Evolutionary conservation across 495 filamentous ascomycete genomes (phyloP).

Genomic region (Podospora pseudopauciseta): DNA sequence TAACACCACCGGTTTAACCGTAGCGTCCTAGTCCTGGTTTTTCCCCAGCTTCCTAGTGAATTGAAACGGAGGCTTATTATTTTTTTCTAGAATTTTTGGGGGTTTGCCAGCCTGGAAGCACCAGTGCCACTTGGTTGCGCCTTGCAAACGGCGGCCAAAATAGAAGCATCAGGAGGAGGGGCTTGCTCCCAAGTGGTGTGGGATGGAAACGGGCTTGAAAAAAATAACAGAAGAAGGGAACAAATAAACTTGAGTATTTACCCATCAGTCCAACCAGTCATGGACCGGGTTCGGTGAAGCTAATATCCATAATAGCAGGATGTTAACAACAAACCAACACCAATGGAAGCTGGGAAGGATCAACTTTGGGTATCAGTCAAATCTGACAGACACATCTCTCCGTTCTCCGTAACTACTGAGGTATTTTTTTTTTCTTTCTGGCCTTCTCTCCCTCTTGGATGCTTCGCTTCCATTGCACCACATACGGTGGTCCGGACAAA

Average conservation of each 20-base stretch:
- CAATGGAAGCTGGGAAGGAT: too few species aligned
- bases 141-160: not conserved
- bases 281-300: not conserved
- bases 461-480: not conserved
- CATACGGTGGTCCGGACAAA: not conserved
- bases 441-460: not conserved
- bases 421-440: not conserved
- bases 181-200: not conserved
- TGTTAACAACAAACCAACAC: not conserved
- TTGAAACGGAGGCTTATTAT: not conserved
- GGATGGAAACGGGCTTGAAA: not conserved
- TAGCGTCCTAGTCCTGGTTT: not conserved
- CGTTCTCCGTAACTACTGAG: not conserved
- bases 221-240: not conserved
- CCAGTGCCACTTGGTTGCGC: not conserved
- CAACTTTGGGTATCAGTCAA: too few species aligned
- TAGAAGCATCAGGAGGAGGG: not conserved
- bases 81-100: not conserved
- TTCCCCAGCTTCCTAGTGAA: not conserved
- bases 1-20: not conserved
- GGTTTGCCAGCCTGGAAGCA: not conserved
- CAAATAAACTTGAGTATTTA: not conserved
- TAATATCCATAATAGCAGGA: not conserved
- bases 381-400: not conserved
- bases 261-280: not conserved